These are phyloP conservation scores for Debaryomyces sp. DNA, from an alignment of 1,139 yeast genomes.

Conservation along the genomic window DNA sequence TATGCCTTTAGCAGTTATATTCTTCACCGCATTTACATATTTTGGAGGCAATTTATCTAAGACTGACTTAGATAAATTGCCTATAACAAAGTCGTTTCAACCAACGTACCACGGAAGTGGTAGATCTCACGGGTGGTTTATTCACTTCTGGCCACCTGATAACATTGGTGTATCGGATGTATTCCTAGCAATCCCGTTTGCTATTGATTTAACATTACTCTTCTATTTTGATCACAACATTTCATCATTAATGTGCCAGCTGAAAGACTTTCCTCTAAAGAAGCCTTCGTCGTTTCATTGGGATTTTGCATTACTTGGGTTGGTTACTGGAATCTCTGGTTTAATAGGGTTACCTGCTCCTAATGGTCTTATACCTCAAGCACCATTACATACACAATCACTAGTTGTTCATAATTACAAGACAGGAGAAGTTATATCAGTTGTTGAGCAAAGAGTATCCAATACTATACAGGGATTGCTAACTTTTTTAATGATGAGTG, in stretches of 20 bases:
- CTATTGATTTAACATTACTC: slow-evolving; percentile 74
- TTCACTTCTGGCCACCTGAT: slow-evolving; percentile 69
- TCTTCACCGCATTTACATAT: slow-evolving; percentile 91
- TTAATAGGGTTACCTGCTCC: slow-evolving; percentile 92
- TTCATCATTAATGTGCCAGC: slow-evolving; percentile 89
- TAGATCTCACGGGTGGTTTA: slow-evolving; percentile 71
- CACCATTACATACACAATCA: slow-evolving; percentile 87
- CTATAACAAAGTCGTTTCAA: slow-evolving; percentile 70
- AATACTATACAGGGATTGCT: slow-evolving; percentile 83
- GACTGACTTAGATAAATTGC: slow-evolving; percentile 59
- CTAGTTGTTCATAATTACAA: slow-evolving; percentile 60
- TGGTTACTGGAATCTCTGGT: slow-evolving; percentile 87
- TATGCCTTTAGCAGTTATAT: slow-evolving; percentile 78
- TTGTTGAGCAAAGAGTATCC: slow-evolving; percentile 87
- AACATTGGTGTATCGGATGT: slow-evolving; percentile 67
- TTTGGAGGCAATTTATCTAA: slow-evolving; percentile 74
- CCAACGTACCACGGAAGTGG: slow-evolving; percentile 56
- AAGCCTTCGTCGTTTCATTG: slow-evolving; percentile 93
- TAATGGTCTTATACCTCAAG: slow-evolving; percentile 95
- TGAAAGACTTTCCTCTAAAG: slow-evolving; percentile 72
- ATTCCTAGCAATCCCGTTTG: slow-evolving; percentile 91
- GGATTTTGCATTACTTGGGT: slow-evolving; percentile 83
- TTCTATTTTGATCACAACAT: slow-evolving; percentile 96
- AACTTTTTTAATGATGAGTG: slow-evolving; percentile 84
- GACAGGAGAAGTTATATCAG: slow-evolving; percentile 49